These are phyloP conservation scores for Lycium ferocissimum DNA, from an alignment of 257 asterid genomes.

Conservation along the genomic window DNA sequence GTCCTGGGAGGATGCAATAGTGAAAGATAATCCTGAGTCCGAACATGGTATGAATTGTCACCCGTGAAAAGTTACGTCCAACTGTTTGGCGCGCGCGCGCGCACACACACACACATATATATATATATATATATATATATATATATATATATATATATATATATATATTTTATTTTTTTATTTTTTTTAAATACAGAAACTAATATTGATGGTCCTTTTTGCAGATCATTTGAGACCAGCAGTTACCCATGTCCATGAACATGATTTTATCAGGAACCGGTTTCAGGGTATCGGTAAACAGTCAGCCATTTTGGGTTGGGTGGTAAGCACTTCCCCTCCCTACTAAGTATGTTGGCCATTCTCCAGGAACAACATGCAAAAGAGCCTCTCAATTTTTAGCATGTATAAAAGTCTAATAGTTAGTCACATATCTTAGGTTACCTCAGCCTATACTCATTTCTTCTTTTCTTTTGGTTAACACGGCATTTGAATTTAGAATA, in stretches of 20 bases:
- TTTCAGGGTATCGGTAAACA: constrained; percentile 64
- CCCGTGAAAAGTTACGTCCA: not conserved
- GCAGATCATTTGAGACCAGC: constrained; percentile 59
- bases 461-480: not conserved
- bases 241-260: constrained; percentile 68
- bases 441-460: not conserved
- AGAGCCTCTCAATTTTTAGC: not conserved
- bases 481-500: not conserved
- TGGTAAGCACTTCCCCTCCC: constrained; percentile 55
- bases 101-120: no score
- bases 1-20: constrained; percentile 58
- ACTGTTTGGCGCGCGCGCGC: not conserved
- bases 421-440: not conserved
- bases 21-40: constrained; percentile 40
- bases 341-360: not conserved
- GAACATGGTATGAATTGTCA: constrained; percentile 41
- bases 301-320: constrained; percentile 62
- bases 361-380: not conserved
- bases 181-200: not conserved
- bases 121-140: no score
- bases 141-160: no score
- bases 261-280: constrained; percentile 75
- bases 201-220: not conserved
- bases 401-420: not conserved
- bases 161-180: no score